phyloP scores from a whole-genome alignment of 192 early-diverging fungal genomes.

The Coemansia sp. region DNA sequence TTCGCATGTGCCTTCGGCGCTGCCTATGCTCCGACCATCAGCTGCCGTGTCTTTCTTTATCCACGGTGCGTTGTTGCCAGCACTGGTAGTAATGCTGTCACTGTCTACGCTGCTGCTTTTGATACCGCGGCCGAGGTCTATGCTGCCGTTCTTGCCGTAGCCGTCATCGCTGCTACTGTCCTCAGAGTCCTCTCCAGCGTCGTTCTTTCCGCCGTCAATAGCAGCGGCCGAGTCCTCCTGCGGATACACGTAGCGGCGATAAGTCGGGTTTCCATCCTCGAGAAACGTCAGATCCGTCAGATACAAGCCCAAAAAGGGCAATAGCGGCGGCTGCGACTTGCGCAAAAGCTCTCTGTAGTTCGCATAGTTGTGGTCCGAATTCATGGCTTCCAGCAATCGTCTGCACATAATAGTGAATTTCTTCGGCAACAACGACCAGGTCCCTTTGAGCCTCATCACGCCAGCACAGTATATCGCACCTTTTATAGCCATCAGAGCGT shows the following conservation, averaged over 20 bases:
- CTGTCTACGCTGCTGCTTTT: background rate
- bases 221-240: background rate
- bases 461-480: conserved; percentile 71
- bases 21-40: background rate
- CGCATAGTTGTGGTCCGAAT: conserved; percentile 65
- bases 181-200: background rate
- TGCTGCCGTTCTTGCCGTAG: background rate
- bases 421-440: conserved; percentile 62
- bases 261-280: conserved; percentile 78
- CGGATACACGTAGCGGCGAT: conserved; percentile 40
- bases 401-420: conserved; percentile 67
- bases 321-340: conserved; percentile 58
- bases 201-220: background rate
- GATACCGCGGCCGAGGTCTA: background rate
- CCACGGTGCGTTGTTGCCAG: background rate
- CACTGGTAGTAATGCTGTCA: background rate
- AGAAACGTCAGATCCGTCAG: conserved; percentile 82
- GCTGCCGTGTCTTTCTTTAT: background rate
- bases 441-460: conserved; percentile 67
- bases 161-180: background rate
- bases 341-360: conserved; percentile 54
- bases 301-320: conserved; percentile 79
- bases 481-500: conserved; percentile 75
- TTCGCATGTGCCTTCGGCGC: background rate
- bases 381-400: conserved; percentile 56